A percentile compares a stretch with the other conserved stretches of the same genome.
phyloP scores from a whole-genome alignment of 2,329 filamentous ascomycete species.

The Trichophyton benhamiae region DNA sequence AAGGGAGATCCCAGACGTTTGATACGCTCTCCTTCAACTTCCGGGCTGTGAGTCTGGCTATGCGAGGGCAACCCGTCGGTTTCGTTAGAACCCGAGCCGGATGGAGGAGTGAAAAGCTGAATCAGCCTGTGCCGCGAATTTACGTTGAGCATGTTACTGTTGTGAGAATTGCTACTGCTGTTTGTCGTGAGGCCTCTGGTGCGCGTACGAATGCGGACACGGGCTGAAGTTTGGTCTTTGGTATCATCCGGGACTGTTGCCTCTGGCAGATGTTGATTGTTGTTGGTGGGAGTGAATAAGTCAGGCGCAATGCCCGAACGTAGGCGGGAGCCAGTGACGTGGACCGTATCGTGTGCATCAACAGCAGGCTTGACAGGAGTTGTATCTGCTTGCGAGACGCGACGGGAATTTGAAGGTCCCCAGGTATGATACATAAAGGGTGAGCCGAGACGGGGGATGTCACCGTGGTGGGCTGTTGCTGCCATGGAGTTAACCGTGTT shows the following conservation, averaged over 20 bases:
- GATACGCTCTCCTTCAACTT: conserved; percentile 23
- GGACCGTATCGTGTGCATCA: conserved; percentile 33
- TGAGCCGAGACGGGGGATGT: conserved; percentile 34
- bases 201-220: conserved; percentile 46
- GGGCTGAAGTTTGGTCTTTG: neutral
- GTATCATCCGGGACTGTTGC: neutral
- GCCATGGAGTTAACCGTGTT: neutral
- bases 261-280: conserved; percentile 38
- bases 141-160: conserved; percentile 17
- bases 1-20: conserved; percentile 40
- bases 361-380: conserved; percentile 20
- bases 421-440: conserved; percentile 40
- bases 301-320: conserved; percentile 46
- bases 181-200: conserved; percentile 51
- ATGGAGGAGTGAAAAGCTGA: conserved; percentile 43
- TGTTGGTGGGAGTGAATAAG: conserved; percentile 42
- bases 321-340: conserved; percentile 32
- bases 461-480: neutral
- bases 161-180: conserved; percentile 30
- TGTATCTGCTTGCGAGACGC: conserved; percentile 11
- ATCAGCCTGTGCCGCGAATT: conserved; percentile 38
- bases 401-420: conserved; percentile 31
- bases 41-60: conserved; percentile 12
- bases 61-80: conserved; percentile 9
- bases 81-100: conserved; percentile 19